Base-by-base conservation (phyloP, 805 yeast species). In the Middelhovenomyces tepae region DNA sequence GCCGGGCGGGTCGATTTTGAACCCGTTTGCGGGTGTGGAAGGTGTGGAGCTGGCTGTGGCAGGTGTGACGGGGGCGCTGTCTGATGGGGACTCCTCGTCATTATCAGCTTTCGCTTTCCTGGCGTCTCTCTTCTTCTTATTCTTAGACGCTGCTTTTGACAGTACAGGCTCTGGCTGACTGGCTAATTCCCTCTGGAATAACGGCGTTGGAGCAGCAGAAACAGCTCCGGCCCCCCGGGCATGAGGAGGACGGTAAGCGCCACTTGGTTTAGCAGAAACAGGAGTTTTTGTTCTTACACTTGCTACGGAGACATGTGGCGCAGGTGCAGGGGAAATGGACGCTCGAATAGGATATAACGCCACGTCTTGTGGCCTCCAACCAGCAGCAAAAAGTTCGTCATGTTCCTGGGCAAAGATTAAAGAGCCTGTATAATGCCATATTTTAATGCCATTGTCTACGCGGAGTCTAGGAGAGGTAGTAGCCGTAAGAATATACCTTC, bases 201-300 rank as follows among this genome's bases (percentile, higher is more conserved):
- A n/a, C 15, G 19, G 17, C 30, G 11, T 39, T 32, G 22, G 34
- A 35, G 37, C 28, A 11, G 37, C 35, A 5, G 28, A 24, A 19
- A 32, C n/a, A 39, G 25, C 27, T 44, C 48, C 7, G 48, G 44
- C 38, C 3, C 59, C 57, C 56, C 94, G 71, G 7, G 96, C 95
- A 57, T 86, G 95, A 2, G 99, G 98, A 16, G 98, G 98, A 56
- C 94, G 75, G 57, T 91, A 91, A 26, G 96, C 97, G 34, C 95
- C 95, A 20, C 73, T 69, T 34, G 87, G 78, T 53, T 78, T 79
- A 35, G 69, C 54, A 53, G 69, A 46, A 47, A 62, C 73, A 16
- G 43, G 38, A 16, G 31, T 35, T 7, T 40, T 46, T 13, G 35
- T 36, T 29, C 45, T 45, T 27, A 37, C 43, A 18, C 20, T 19